These are phyloP conservation scores for Diaporthe caulivora DNA, from an alignment of 2,329 filamentous ascomycete genomes.

Conservation along the genomic window DNA sequence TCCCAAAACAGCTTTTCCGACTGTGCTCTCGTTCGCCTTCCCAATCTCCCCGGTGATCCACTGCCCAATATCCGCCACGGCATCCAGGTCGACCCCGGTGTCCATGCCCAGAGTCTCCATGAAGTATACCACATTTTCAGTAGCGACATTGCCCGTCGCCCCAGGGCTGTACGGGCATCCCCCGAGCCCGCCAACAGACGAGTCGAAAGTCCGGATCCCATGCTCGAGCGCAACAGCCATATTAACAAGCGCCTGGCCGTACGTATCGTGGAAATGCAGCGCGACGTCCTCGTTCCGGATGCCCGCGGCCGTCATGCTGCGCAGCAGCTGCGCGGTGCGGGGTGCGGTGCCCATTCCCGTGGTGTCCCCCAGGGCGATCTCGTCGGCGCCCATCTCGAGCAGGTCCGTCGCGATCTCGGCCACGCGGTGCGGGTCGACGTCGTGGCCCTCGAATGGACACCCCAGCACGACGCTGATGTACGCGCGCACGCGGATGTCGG, in stretches of 20 bases:
- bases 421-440: constrained; percentile 73
- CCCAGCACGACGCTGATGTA: constrained; percentile 86
- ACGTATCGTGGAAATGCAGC: constrained; percentile 91
- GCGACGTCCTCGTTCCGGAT: constrained; percentile 79
- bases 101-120: constrained; percentile 79
- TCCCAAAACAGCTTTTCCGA: constrained; percentile 74
- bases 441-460: constrained; percentile 80
- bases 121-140: constrained; percentile 86
- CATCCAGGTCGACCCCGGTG: constrained; percentile 79
- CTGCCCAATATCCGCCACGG: constrained; percentile 74
- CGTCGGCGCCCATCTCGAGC: constrained; percentile 88
- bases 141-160: constrained; percentile 87
- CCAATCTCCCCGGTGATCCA: constrained; percentile 78
- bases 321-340: constrained; percentile 73
- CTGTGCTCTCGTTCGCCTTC: constrained; percentile 72
- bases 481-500: constrained; percentile 77
- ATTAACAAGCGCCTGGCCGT: constrained; percentile 87
- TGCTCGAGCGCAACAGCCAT: constrained; percentile 81
- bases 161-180: constrained; percentile 89
- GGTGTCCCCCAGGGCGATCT: constrained; percentile 91
- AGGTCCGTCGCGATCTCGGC: constrained; percentile 76
- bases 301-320: constrained; percentile 74
- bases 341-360: constrained; percentile 91
- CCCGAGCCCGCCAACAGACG: constrained; percentile 82
- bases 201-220: constrained; percentile 84